phyloP scores from a whole-genome alignment of 2,329 filamentous ascomycete genomes.

The Epichloe sp. region DNA sequence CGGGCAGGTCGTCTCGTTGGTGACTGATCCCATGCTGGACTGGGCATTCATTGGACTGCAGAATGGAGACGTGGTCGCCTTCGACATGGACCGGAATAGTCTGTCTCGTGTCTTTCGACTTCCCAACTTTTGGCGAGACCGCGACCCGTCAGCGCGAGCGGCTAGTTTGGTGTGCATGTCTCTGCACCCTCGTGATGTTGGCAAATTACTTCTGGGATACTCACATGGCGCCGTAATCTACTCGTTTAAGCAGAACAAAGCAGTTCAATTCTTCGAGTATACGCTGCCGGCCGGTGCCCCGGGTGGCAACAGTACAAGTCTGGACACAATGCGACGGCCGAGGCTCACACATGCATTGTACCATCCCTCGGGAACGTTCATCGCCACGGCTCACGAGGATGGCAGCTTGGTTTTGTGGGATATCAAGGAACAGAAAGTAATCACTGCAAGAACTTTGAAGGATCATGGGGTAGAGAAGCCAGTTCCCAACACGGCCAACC shows the following conservation, averaged over 20 bases:
- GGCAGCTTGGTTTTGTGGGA: constrained; percentile 92
- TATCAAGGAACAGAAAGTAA: constrained; percentile 68
- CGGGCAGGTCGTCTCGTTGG: constrained; percentile 58
- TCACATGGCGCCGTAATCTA: constrained; percentile 77
- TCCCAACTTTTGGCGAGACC: constrained; percentile 73
- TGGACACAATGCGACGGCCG: constrained; percentile 54
- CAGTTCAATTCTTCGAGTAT: constrained; percentile 72
- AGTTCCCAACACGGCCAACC: constrained; percentile 33
- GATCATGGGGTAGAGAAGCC: constrained; percentile 62
- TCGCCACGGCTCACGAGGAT: constrained; percentile 80
- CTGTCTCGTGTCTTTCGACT: constrained; percentile 62
- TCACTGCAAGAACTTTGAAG: constrained; percentile 72
- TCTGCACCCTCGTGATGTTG: constrained; percentile 84
- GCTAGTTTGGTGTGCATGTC: constrained; percentile 60
- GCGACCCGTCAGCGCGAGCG: constrained; percentile 50
- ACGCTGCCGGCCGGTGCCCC: constrained; percentile 68
- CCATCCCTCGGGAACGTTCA: constrained; percentile 89
- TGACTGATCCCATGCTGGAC: constrained; percentile 82
- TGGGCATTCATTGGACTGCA: constrained; percentile 80
- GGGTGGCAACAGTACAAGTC: constrained; percentile 57
- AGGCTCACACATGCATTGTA: constrained; percentile 72
- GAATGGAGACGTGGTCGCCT: constrained; percentile 78
- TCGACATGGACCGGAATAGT: constrained; percentile 73
- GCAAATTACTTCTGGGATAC: constrained; percentile 84
- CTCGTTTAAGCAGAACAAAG: constrained; percentile 82